Evolutionary conservation across 2,329 filamentous ascomycete genomes (phyloP), one percentile per base, ranked within the genome.

Genomic region (Nigrospora osmanthi): DNA sequence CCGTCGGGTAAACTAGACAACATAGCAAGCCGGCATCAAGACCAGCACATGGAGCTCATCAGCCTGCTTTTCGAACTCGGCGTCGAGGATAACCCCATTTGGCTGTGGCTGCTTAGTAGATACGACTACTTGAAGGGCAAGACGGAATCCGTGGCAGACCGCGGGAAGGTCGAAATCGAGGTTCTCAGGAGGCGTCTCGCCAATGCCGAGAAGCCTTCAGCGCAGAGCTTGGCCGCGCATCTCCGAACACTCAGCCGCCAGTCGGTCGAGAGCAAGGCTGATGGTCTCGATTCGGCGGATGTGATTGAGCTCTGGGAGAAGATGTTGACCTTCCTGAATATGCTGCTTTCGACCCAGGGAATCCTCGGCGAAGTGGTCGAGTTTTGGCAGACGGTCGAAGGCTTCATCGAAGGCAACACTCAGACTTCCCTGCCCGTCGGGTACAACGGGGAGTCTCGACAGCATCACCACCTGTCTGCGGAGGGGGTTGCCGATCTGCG

Each of bases 251-350:
- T 93, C 1, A 78, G 80, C 14, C 81, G 83, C 7, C 86, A 86
- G 56, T 71, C 76, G 1, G 70, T 81, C 6, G 77, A 81, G 43
- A 79, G 78, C 45, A 78, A 76, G 52, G 68, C 71, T 11, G 71
- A 75, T 19, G 78, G 82, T 11, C 75, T 89, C n/a, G 93, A 98
- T 61, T 81, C 83, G 0, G 68, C 83, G 3, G 84, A 91, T 39
- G 77, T 96, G 13, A 76, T 95, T 51, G 89, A 95, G 53, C 77
- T 97, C 48, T 98, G 93, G 93, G 90, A 96, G 57, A 88, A 90
- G 60, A 82, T 95, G 51, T 71, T 88, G 47, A 70, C 76, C 0
- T 93, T 89, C 50, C 63, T 97, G 48, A 82, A 70, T 11, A 80
- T 77, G 36, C 73, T 98, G 35, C 70, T 98, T 0, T 90, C 89